These are phyloP conservation scores for Metroxylon sagu DNA, from an alignment of 176 grass and related monocot species.

Conservation along the genomic window DNA sequence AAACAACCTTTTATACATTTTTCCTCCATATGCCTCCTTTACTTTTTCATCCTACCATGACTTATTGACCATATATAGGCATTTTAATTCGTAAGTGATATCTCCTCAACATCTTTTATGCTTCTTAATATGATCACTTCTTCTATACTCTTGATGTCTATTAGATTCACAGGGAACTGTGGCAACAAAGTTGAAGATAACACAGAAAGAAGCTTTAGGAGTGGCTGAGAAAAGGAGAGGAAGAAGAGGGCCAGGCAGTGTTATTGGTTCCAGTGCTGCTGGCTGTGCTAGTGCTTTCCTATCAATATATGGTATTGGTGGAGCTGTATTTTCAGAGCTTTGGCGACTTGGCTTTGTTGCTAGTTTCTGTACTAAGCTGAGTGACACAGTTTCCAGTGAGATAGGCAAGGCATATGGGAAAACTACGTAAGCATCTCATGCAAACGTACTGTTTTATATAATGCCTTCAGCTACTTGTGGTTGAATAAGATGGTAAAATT, in stretches of 20 bases:
- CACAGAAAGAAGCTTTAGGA: conserved; percentile 85
- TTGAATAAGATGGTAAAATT: conserved; percentile 5
- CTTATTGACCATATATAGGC: too few relatives aligned
- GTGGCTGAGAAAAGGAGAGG: conserved; percentile 82
- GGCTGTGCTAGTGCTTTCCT: conserved; percentile 68
- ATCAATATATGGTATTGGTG: conserved; percentile 54
- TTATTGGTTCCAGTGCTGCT: conserved; percentile 69
- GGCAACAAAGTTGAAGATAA: conserved; percentile 81
- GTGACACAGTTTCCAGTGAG: conserved; percentile 90
- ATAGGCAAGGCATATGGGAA: conserved; percentile 87
- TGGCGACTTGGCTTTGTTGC: conserved; percentile 93
- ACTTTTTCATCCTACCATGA: too few relatives aligned
- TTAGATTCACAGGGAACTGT: conserved; percentile 59
- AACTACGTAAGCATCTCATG: conserved; percentile 54
- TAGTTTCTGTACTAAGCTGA: conserved; percentile 89
- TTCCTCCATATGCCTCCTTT: too few relatives aligned
- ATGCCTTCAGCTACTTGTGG: background rate
- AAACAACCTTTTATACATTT: too few relatives aligned
- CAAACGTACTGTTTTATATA: too few relatives aligned
- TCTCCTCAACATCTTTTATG: too few relatives aligned
- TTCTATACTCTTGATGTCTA: conserved; percentile 22
- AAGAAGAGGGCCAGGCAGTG: conserved; percentile 87
- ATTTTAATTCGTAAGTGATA: too few relatives aligned
- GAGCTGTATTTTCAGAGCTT: conserved; percentile 34
- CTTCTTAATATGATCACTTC: background rate